These are phyloP conservation scores for Podospora pseudocomata DNA, from an alignment of 495 filamentous ascomycete genomes.

Conservation along the genomic window DNA sequence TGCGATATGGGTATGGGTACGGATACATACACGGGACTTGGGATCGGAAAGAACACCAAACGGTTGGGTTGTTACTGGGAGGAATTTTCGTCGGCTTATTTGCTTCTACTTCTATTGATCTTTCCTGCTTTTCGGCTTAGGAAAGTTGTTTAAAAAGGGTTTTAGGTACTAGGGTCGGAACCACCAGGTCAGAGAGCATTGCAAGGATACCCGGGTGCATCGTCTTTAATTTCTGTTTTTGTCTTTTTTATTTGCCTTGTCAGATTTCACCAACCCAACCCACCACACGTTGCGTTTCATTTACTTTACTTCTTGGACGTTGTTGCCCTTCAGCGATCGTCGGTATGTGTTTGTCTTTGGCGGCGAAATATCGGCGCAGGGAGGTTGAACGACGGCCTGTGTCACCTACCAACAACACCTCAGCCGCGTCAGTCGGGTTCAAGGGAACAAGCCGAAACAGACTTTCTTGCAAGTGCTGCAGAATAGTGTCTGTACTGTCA, in stretches of 20 bases:
- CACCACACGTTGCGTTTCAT: background rate
- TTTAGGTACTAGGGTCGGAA: constrained; percentile 5
- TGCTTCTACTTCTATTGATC: background rate
- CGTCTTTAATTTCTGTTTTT: constrained; percentile 7
- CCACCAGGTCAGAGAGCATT: constrained; percentile 12
- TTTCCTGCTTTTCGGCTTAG: background rate
- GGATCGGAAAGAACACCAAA: background rate
- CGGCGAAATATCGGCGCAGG: background rate
- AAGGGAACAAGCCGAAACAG: background rate
- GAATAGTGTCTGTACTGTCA: background rate
- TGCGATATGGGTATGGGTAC: background rate
- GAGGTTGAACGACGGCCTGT: background rate
- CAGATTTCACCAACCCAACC: background rate
- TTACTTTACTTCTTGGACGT: background rate
- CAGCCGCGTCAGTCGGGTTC: background rate
- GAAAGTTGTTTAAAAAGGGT: constrained; percentile 1
- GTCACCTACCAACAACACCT: background rate
- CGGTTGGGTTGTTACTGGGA: background rate
- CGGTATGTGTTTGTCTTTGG: background rate
- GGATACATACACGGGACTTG: background rate
- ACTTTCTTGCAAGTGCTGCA: background rate
- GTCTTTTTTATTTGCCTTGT: background rate
- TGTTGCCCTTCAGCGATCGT: background rate
- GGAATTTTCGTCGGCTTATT: background rate
- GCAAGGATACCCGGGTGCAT: constrained; percentile 29